phyloP scores from a whole-genome alignment of 495 filamentous ascomycete species.

The Talaromyces thailandensis region DNA sequence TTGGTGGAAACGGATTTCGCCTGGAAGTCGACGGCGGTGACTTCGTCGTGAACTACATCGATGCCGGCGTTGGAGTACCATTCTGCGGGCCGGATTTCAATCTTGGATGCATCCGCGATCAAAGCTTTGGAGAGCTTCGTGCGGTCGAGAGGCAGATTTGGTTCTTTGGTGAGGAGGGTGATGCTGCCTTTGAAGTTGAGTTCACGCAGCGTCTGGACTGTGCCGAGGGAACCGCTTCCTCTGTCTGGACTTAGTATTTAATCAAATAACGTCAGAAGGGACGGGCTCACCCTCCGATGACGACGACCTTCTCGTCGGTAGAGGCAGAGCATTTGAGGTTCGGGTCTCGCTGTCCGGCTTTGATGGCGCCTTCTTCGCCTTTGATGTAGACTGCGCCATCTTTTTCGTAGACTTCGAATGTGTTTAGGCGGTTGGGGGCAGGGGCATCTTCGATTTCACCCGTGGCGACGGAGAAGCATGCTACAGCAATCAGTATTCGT shows the following conservation, averaged over 20 bases:
- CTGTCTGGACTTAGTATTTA: slow-evolving; percentile 23
- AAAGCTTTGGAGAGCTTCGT: slow-evolving; percentile 94
- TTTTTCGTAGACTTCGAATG: slow-evolving; percentile 71
- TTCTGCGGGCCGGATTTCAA: slow-evolving; percentile 60
- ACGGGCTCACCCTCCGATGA: slow-evolving; percentile 67
- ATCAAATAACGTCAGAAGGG: neutral
- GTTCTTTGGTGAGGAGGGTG: slow-evolving; percentile 77
- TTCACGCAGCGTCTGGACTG: slow-evolving; percentile 71
- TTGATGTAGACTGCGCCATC: slow-evolving; percentile 78
- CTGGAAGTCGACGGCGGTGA: slow-evolving; percentile 66
- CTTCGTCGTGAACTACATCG: slow-evolving; percentile 64
- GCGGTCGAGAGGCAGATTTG: slow-evolving; percentile 79
- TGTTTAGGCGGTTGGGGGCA: slow-evolving; percentile 69
- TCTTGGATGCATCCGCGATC: slow-evolving; percentile 69
- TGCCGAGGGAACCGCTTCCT: slow-evolving; percentile 73
- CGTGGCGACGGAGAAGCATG: slow-evolving; percentile 83
- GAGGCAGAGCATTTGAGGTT: slow-evolving; percentile 63
- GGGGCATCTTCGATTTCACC: slow-evolving; percentile 95
- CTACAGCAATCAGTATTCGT: slow-evolving; percentile 29
- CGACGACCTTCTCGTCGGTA: slow-evolving; percentile 60
- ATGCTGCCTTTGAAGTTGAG: slow-evolving; percentile 73
- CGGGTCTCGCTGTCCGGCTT: slow-evolving; percentile 59
- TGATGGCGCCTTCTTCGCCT: slow-evolving; percentile 72
- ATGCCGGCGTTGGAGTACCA: slow-evolving; percentile 75
- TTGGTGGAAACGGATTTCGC: slow-evolving; percentile 63